Base-by-base conservation (phyloP, 2,329 filamentous ascomycete species). In the Fusarium sp. region DNA sequence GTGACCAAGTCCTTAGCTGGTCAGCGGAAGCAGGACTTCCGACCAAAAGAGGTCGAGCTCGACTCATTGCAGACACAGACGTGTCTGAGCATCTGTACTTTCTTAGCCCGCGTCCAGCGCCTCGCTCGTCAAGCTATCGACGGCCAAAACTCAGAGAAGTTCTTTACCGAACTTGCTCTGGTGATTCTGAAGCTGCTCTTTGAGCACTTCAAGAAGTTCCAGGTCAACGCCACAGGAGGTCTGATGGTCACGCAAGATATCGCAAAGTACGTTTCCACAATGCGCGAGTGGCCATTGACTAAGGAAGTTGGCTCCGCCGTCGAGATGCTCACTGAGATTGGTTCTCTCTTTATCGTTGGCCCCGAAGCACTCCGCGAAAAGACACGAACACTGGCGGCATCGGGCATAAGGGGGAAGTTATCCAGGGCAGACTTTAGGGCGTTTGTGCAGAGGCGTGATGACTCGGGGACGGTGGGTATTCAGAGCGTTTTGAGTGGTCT, bases 221-320 rank as follows among this genome's bases (percentile, higher is more conserved):
- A 92, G 69, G 94, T 99, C 74, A 97, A 95, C 76, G 94, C 95
- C 44, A 95, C 96, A 0, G 96, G 96, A 69, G 96, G 95, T 5
- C 89, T 99, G 52, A 96, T 98, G 89, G 94, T 98, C 32, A 96
- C 93, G 40, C 97, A 98, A 84, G 96, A 99, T 80, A 95, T 98
- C 81, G 94, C 94, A 40, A 95, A 94, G 80, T 99, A 99, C 82
- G 93, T 94, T 13, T 92, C 95, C 69, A 90, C 97, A 16, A 87
- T 99, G 73, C 91, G 94, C 71, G 91, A 91, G 38, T 98, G 95
- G 94, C 89, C 93, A 33, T 86, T 95, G 44, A 87, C 89, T 60
- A 91, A 91, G 76, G 90, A 93, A 44, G 90, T 91, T 54, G 88
- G 89, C 75, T 87, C 88, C 30, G 89, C 90, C 60, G 89, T 98